Conservation (phyloP, 129 eudicot genomes). For the Centrapalus pauciflorus region DNA sequence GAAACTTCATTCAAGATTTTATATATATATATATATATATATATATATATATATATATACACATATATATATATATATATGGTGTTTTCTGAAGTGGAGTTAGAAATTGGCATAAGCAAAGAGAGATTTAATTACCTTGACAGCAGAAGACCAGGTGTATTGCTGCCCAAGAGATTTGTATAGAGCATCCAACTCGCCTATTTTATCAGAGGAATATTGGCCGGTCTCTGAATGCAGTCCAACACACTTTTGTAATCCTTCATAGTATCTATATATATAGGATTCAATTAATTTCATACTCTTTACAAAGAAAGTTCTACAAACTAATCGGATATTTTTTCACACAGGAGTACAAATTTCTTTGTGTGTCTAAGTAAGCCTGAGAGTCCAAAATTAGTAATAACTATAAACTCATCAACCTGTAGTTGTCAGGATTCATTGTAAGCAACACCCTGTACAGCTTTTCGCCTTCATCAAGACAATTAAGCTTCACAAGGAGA, state of each 20-base stretch:
- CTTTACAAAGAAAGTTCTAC: background rate
- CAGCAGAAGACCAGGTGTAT: conserved; percentile 93
- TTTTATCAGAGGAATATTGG: conserved; percentile 68
- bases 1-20: background rate
- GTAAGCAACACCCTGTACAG: conserved; percentile 58
- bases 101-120: background rate
- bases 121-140: conserved; percentile 53
- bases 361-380: background rate
- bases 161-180: conserved; percentile 78
- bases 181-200: conserved; percentile 62
- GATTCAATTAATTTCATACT: background rate
- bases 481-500: conserved; percentile 67
- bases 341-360: background rate
- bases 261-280: conserved; percentile 62
- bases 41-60: no score
- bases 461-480: conserved; percentile 57
- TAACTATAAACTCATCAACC: no score
- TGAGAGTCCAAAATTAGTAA: background rate
- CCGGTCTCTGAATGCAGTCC: conserved; percentile 59
- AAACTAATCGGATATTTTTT: background rate
- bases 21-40: no score
- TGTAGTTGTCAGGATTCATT: conserved; percentile 87
- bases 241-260: conserved; percentile 84
- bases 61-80: no score
- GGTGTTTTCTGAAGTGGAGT: background rate